These are phyloP conservation scores for Penicillium odoratum DNA, from an alignment of 495 filamentous ascomycete species.

Conservation along the genomic window DNA sequence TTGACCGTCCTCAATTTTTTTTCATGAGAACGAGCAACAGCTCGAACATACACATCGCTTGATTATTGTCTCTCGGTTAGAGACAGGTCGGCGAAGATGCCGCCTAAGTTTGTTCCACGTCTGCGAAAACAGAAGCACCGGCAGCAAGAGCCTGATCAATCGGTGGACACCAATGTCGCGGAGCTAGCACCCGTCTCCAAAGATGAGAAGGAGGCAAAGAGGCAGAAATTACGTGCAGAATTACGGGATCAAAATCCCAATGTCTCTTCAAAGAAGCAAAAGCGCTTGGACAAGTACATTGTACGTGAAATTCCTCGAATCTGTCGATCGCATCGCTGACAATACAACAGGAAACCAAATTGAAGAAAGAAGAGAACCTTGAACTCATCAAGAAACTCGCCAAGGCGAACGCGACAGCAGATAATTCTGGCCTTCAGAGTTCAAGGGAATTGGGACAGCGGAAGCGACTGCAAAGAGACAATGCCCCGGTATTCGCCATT, in stretches of 20 bases:
- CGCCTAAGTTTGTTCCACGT: conserved; percentile 70
- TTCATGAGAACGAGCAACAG: conserved; percentile 12
- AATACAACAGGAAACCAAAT: conserved; percentile 70
- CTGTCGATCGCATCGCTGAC: conserved; percentile 22
- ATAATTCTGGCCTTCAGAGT: conserved; percentile 77
- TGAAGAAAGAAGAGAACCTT: conserved; percentile 90
- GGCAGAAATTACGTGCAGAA: conserved; percentile 66
- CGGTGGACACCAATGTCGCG: conserved; percentile 65
- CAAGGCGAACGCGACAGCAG: conserved; percentile 68
- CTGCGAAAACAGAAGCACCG: conserved; percentile 72
- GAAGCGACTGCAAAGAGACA: conserved; percentile 30
- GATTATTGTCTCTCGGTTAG: conserved; percentile 17
- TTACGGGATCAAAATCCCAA: conserved; percentile 60
- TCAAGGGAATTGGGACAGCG: conserved; percentile 69
- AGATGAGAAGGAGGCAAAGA: conserved; percentile 66
- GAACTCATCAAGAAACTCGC: conserved; percentile 81
- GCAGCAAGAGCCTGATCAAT: conserved; percentile 38
- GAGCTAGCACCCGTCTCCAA: conserved; percentile 69
- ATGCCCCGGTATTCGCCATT: not conserved
- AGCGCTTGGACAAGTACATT: conserved; percentile 95
- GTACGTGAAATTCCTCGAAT: conserved; percentile 36
- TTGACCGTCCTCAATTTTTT: conserved; percentile 28
- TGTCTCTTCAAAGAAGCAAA: conserved; percentile 88
- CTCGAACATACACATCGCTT: conserved; percentile 18
- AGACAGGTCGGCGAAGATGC: conserved; percentile 47